Base-by-base conservation (phyloP, 2,329 filamentous ascomycete species). In the Alternaria dauci region DNA sequence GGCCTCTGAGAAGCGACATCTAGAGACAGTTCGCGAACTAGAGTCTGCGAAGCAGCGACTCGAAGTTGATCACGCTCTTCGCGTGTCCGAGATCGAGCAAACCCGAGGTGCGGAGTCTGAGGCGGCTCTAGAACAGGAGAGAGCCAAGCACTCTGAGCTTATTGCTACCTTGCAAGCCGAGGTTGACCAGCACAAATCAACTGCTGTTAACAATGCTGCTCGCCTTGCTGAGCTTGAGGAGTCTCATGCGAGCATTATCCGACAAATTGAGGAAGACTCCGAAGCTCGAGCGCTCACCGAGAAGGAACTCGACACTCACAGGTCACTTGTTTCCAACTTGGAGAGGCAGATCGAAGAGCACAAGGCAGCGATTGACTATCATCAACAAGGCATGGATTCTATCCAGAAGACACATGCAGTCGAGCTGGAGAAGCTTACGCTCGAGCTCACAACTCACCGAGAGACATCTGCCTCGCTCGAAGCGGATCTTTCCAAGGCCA, bases 101-200 rank as follows among this genome's bases (percentile, higher is more conserved):
- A 62, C 73, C 16, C 68, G 64, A 44, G 70, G 71, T 48, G 65
- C 65, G 14, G 66, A 74, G 50, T 69, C 72, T 32, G 72, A 72
- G 5, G 68, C 71, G 25, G 69, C 70, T 46, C 68, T 82, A 8
- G 78, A 81, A 43, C 71, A 79, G 55, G 81, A 83, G 71, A 76
- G 77, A 16, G 39, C 68, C 5, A 78, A 79, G 65, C 81, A 83
- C 25, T 82, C 88, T 60, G 82, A 85, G 38, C 83, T 84, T 23
- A 79, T 88, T 11, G 82, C 84, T 55, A 74, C 81, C 23, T 80
- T 97, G 42, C 90, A 91, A 63, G 84, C 81, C 60, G 90, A 96
- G 74, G 89, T 97, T 54, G 88, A 94, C 52, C 89, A 93, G 73
- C 93, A 96, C 80, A 94, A 91, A 80, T 81, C 85, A 4, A 87